Evolutionary conservation across 176 grass and related monocot genomes (phyloP).

Genomic region (Typha latifolia): DNA sequence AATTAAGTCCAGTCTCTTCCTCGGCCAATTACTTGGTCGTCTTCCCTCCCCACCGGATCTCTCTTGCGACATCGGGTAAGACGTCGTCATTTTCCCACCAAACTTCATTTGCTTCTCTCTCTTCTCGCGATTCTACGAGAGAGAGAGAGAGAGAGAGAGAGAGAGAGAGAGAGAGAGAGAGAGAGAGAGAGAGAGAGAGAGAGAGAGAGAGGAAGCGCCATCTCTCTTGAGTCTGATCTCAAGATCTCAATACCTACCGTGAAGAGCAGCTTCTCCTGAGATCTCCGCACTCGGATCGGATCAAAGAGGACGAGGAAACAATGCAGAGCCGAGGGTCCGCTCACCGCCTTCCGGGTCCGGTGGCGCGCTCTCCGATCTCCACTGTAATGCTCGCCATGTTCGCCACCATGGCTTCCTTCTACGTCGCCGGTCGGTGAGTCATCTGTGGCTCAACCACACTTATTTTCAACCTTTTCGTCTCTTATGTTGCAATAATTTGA

Average conservation of each 20-base stretch:
- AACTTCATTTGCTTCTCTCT: too few relatives aligned
- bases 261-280: background rate
- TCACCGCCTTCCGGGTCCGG: constrained; percentile 28
- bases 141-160: background rate
- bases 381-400: constrained; percentile 89
- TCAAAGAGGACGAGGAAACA: background rate
- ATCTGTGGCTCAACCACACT: background rate
- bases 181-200: background rate
- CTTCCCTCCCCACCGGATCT: too few relatives aligned
- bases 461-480: background rate
- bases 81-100: too few relatives aligned
- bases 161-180: too few relatives aligned
- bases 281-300: constrained; percentile 1
- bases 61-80: too few relatives aligned
- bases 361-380: constrained; percentile 55
- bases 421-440: constrained; percentile 77
- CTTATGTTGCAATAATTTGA: too few relatives aligned
- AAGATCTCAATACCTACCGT: too few relatives aligned
- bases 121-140: too few relatives aligned
- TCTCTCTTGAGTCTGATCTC: too few relatives aligned
- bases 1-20: too few relatives aligned
- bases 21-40: too few relatives aligned
- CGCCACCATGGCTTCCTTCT: constrained; percentile 90
- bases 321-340: constrained; percentile 84
- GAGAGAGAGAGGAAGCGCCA: background rate